phyloP scores from a whole-genome alignment of 345 rosid species.

The Populus tremula region DNA sequence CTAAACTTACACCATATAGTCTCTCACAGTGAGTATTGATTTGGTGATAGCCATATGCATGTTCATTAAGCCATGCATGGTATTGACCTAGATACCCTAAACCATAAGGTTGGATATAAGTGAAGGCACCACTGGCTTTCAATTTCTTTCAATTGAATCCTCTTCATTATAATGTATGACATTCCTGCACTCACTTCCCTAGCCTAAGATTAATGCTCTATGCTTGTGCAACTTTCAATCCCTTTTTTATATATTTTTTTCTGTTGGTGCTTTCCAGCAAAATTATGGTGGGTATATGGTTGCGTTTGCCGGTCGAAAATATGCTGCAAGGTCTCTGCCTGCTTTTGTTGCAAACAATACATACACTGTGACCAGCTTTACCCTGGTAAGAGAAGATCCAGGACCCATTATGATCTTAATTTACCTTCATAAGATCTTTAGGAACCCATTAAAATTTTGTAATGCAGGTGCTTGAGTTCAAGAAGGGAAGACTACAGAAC shows the following conservation, averaged over 20 bases:
- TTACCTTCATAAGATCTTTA: background rate
- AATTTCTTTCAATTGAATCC: too few species aligned
- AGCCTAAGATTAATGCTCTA: background rate
- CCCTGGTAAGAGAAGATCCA: slow-evolving; percentile 54
- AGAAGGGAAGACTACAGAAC: slow-evolving; percentile 91
- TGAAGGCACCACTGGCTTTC: background rate
- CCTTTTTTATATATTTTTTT: background rate
- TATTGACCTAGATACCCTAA: background rate
- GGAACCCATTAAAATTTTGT: slow-evolving; percentile 4
- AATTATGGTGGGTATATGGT: slow-evolving; percentile 74
- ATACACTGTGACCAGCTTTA: slow-evolving; percentile 72
- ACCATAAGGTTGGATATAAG: background rate
- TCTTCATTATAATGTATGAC: too few species aligned
- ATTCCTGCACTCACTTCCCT: too few species aligned
- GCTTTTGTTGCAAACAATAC: slow-evolving; percentile 55
- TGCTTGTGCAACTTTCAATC: background rate
- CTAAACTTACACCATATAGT: background rate
- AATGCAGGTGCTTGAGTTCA: slow-evolving; percentile 79
- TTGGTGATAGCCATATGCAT: background rate
- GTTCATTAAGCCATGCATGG: background rate
- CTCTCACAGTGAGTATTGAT: background rate
- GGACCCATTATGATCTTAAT: background rate
- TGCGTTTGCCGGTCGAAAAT: slow-evolving; percentile 86
- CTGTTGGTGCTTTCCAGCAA: slow-evolving; percentile 31
- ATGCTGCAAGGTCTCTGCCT: slow-evolving; percentile 88